Conservation (phyloP, 1,284 basidiomycete genomes). For the Trichosporon asahii region DNA sequence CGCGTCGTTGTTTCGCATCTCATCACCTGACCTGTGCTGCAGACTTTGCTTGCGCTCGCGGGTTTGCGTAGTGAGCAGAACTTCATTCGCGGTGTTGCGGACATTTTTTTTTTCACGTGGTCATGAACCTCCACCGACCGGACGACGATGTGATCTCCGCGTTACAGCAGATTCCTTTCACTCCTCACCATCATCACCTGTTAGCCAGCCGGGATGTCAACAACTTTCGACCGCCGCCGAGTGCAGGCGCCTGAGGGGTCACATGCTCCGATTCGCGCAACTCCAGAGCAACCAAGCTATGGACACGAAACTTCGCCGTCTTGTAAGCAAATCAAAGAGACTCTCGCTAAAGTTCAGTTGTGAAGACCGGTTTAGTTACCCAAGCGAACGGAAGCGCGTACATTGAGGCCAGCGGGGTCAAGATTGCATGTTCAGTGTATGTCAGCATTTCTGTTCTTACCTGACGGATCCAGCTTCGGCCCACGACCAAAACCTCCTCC, state of each 20-base stretch:
- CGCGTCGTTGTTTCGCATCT: background rate
- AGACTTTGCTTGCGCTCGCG: too few species aligned
- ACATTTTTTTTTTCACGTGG: too few species aligned
- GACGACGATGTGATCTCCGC: background rate
- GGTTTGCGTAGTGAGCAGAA: too few species aligned
- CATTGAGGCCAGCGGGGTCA: conserved; percentile 77
- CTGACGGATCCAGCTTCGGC: conserved; percentile 66
- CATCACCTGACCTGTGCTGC: too few species aligned
- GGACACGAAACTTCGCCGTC: conserved; percentile 60
- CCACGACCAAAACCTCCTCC: conserved; percentile 64
- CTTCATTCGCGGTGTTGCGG: too few species aligned
- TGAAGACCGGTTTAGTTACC: conserved; percentile 81
- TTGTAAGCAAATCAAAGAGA: conserved; percentile 60
- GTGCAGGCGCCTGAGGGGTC: conserved; percentile 85
- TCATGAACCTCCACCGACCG: background rate
- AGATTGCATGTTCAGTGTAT: conserved; percentile 91
- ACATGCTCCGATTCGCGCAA: conserved; percentile 60
- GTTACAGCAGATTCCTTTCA: background rate
- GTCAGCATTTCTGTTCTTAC: conserved; percentile 35
- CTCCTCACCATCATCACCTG: conserved; percentile 1
- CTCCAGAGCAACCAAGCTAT: conserved; percentile 45
- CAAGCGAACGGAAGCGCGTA: conserved; percentile 95
- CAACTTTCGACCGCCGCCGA: conserved; percentile 72
- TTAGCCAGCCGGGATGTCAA: conserved; percentile 24
- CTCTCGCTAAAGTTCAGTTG: conserved; percentile 57